Base-by-base conservation (phyloP, 371 early-diverging fungal genomes). In the Actinomortierella ambigua region DNA sequence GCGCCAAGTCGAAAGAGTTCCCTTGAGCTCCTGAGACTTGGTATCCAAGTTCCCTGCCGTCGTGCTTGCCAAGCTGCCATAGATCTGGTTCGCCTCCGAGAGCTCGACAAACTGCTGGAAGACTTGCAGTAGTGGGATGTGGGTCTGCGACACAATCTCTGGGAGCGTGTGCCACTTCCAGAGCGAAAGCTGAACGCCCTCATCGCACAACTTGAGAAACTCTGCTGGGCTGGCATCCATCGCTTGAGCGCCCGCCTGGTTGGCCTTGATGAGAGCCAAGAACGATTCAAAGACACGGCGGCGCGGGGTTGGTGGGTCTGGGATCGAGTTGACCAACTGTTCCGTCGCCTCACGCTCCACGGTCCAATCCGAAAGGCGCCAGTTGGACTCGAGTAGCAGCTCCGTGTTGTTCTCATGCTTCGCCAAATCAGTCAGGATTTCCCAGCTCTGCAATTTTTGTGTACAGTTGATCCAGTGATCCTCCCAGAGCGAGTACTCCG, bases 371-470 rank as follows among this genome's bases (percentile, higher is more conserved):
- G 92, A 91, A 20, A 93, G 67, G 17, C 96, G 85, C 97, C 98
- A 98, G 11, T 91, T 90, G 50, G 94, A 89, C 63, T 97, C 97
- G 1, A 98, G 77, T 49, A 91, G 75, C 20, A 98, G 79, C 27
- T 95, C 93, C 0, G 88, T 82, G 62, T 95, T 90, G 29, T 86
- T 85, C 42, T 98, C 98, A 53, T 93, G 91, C 68, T 94, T 92
- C 5, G 96, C 93, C 8, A 99, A 84, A 40, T 99, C 99, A 2
- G 88, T 82, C 51, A 98, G 79, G 52, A 98, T 87, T 62, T 99
- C 99, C 99, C 99, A 99, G 69, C 96, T 97, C 79, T 99, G 99
- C 40, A 99, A 79, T 53, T 93, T 88, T 67, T 96, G 86, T 0
- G 98, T 91, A 60, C 96, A 95, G 17, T 78, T 76, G 22, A 98